These are phyloP conservation scores for Triticum timopheevii DNA, from an alignment of 176 grass and related monocot genomes.

Conservation along the genomic window DNA sequence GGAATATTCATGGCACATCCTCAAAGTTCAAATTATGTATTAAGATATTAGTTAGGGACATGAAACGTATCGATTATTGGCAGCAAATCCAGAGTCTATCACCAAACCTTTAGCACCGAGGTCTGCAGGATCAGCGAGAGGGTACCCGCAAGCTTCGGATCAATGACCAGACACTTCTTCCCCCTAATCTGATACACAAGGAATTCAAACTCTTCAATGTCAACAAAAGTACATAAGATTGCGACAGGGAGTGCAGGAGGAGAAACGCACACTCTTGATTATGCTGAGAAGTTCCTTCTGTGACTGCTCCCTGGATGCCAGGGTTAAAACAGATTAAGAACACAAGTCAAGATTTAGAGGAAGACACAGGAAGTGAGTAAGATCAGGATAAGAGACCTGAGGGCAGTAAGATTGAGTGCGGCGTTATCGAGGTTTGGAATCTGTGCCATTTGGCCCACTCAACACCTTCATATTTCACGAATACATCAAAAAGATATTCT, in stretches of 20 bases:
- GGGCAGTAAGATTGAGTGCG: constrained; percentile 60
- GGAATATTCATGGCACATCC: neutral
- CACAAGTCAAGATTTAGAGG: neutral
- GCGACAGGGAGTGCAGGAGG: neutral
- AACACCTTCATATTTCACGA: neutral
- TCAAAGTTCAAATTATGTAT: neutral
- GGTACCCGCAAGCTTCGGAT: constrained; percentile 78
- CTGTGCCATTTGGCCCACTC: constrained; percentile 64
- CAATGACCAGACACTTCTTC: constrained; percentile 81
- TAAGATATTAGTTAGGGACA: neutral
- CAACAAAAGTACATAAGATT: neutral
- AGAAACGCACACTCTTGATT: constrained; percentile 61
- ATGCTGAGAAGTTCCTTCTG: constrained; percentile 85
- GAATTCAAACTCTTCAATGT: neutral
- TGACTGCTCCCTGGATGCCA: constrained; percentile 67
- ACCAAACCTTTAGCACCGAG: constrained; percentile 62
- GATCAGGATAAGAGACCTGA: constrained; percentile 42
- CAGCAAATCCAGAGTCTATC: neutral
- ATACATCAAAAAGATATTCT: neutral
- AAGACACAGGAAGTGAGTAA: neutral
- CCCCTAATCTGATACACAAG: constrained; percentile 58
- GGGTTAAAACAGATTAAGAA: neutral
- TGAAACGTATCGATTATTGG: neutral
- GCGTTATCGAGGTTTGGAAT: constrained; percentile 90
- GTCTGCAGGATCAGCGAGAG: constrained; percentile 69